Base-by-base conservation (phyloP, 139 green algal genomes). In the Microglena sp. region DNA sequence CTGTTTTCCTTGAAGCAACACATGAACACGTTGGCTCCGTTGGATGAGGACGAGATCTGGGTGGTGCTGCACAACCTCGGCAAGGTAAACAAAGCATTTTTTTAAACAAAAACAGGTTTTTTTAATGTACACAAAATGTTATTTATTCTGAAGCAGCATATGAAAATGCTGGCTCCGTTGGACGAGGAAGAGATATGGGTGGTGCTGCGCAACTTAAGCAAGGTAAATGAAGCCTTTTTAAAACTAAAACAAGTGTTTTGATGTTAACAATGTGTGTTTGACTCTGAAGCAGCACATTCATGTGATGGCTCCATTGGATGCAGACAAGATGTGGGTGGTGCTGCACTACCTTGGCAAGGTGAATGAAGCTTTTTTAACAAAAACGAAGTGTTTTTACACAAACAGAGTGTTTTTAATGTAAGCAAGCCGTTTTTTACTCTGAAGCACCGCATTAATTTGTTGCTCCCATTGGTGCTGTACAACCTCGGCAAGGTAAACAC, bases 11-110 rank as follows among this genome's bases (percentile, higher is more conserved):
- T 62, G 18, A 58, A 80, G 55, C 69, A 89, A 55, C 86, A 93
- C 57, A 35, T 89, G 64, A 93, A 91, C 75, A 89, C 82, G 3
- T 64, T 93, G 70, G 82, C 83, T 1, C 81, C 83, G 0, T 54
- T 82, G 34, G 31, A 45, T 2, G 34, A 67, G 4, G 68, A 72
- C 29, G 40, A 55, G 8, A 50, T 91, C 60, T 92, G 84, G 84
- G 85, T 64, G 0, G 44, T 93, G 77, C 76, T 91, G 70, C 83
- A 93, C 74, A 91, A 90, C 74, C 76, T 89, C 28, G 86, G 84
- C 4, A 30, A 68, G 69, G 78, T 84, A 59, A 28, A 64, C n/a
- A n/a, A n/a, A n/a, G n/a, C n/a, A n/a, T n/a, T n/a, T n/a, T n/a
- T n/a, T n/a, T n/a, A n/a, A n/a, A n/a, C n/a, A n/a, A n/a, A n/a